Conservation (phyloP, 73 alveolate species). For the Paramecium sonneborni region DNA sequence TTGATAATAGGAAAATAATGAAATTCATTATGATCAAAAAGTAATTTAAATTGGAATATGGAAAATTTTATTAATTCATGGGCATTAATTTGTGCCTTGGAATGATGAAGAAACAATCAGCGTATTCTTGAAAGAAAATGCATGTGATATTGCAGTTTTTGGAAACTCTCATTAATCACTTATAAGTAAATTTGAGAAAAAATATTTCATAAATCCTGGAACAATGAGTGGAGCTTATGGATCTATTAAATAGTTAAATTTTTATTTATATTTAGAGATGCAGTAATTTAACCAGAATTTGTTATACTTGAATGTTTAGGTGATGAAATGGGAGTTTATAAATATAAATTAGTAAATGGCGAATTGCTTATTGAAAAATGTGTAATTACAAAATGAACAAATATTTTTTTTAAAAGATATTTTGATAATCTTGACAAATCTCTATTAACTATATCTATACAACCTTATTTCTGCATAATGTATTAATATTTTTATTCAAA, state of each 20-base stretch:
- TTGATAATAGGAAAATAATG: slow-evolving; percentile 75
- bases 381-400: slow-evolving; percentile 30
- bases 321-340: slow-evolving; percentile 75
- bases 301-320: slow-evolving; percentile 81
- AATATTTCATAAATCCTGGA: slow-evolving; percentile 96
- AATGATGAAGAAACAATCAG: slow-evolving; percentile 93
- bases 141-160: slow-evolving; percentile 88
- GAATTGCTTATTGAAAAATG: slow-evolving; percentile 57
- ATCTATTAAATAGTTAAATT: slow-evolving; percentile 62
- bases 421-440: too few relatives aligned
- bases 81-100: slow-evolving; percentile 97
- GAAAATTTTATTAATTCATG: slow-evolving; percentile 91
- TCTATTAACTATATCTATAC: too few relatives aligned
- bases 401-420: too few relatives aligned
- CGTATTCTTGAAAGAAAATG: slow-evolving; percentile 84
- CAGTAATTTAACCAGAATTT: slow-evolving; percentile 56
- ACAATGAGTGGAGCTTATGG: slow-evolving; percentile 93
- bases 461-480: too few relatives aligned
- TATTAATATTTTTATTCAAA: too few relatives aligned
- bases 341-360: slow-evolving; percentile 70
- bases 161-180: slow-evolving; percentile 93
- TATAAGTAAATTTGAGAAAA: slow-evolving; percentile 88
- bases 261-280: slow-evolving; percentile 25
- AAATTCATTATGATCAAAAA: slow-evolving; percentile 70
- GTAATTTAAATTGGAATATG: slow-evolving; percentile 86